phyloP scores from a whole-genome alignment of 129 eudicot species.

The Deinandra increscens region DNA sequence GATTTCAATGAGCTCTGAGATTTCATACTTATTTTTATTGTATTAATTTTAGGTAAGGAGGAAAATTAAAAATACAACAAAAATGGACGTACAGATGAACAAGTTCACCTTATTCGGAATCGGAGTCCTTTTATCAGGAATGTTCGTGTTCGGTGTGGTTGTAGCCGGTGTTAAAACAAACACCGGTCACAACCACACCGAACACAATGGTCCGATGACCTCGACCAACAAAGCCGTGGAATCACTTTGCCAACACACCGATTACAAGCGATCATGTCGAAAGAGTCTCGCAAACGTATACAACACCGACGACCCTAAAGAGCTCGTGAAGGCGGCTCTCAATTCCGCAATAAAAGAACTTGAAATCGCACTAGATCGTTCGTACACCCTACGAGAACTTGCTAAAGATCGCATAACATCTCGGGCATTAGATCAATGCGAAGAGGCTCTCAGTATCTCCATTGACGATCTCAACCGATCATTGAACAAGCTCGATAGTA shows the following conservation, averaged over 20 bases:
- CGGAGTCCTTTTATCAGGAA: slow-evolving; percentile 48
- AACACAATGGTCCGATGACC: not conserved
- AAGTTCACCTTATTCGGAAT: slow-evolving; percentile 34
- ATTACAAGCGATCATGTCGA: slow-evolving; percentile 51
- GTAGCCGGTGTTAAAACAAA: slow-evolving; percentile 16
- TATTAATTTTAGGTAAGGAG: not conserved
- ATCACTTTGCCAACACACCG: slow-evolving; percentile 59
- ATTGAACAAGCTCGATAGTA: slow-evolving; percentile 30
- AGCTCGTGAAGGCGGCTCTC: slow-evolving; percentile 49
- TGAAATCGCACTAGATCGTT: slow-evolving; percentile 25
- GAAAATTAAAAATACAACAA: not conserved
- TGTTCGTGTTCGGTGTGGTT: slow-evolving; percentile 39
- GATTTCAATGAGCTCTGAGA: too few species aligned
- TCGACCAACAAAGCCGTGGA: slow-evolving; percentile 46
- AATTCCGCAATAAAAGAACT: slow-evolving; percentile 34
- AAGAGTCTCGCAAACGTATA: slow-evolving; percentile 38
- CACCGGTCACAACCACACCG: not conserved
- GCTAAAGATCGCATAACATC: slow-evolving; percentile 48
- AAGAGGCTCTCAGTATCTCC: slow-evolving; percentile 41
- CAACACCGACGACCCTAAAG: slow-evolving; percentile 50
- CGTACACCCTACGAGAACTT: slow-evolving; percentile 38
- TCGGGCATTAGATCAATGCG: slow-evolving; percentile 46
- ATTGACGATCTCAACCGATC: slow-evolving; percentile 68
- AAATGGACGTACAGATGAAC: slow-evolving; percentile 36
- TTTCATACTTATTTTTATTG: too few species aligned